These are phyloP conservation scores for Hyphodiscus hymeniophilus DNA, from an alignment of 495 filamentous ascomycete genomes.

Conservation along the genomic window DNA sequence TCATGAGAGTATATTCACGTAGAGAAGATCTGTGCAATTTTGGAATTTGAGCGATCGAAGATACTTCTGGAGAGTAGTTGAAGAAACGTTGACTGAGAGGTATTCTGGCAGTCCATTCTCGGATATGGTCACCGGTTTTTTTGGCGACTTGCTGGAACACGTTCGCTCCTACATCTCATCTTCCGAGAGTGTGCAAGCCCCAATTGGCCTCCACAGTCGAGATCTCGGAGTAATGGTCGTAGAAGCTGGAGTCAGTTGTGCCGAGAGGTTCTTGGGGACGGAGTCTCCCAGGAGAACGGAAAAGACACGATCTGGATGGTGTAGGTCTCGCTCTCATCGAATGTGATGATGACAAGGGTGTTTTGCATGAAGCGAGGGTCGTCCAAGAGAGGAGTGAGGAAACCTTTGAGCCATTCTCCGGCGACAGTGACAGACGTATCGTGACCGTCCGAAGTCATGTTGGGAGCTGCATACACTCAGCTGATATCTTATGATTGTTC, in stretches of 20 bases:
- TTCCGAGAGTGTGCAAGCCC: conserved; percentile 29
- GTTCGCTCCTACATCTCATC: conserved; percentile 48
- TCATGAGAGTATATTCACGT: too few relatives aligned
- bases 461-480: conserved; percentile 36
- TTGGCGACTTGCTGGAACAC: conserved; percentile 39
- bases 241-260: conserved; percentile 57
- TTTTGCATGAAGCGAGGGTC: conserved; percentile 61
- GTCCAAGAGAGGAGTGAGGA: conserved; percentile 53
- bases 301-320: conserved; percentile 44
- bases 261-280: conserved; percentile 47
- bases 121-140: conserved; percentile 31
- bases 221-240: conserved; percentile 64
- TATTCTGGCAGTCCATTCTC: conserved; percentile 22
- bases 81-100: conserved; percentile 30
- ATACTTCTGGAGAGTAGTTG: conserved; percentile 40
- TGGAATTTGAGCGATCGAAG: conserved; percentile 33
- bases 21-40: too few relatives aligned
- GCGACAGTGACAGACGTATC: conserved; percentile 57
- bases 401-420: conserved; percentile 46
- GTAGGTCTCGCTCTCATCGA: conserved; percentile 57
- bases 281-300: conserved; percentile 59
- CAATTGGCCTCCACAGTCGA: conserved; percentile 57
- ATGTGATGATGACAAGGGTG: conserved; percentile 59
- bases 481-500: not conserved
- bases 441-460: conserved; percentile 63